These are phyloP conservation scores for Erythrophleum ivorense DNA, from an alignment of 331 rosid species.

Conservation along the genomic window DNA sequence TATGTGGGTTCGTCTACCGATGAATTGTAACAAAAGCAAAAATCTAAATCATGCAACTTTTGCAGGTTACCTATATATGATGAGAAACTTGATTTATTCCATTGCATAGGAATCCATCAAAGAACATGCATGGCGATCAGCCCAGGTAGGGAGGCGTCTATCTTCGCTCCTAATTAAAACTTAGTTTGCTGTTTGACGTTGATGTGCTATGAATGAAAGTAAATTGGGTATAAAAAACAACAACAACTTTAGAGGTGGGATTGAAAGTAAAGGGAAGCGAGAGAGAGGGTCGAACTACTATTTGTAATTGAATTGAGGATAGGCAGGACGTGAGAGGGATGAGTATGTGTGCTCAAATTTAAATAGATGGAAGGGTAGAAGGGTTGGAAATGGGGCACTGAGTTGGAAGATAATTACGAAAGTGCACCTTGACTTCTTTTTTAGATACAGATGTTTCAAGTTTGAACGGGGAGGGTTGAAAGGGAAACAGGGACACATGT, in stretches of 20 bases:
- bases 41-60: constrained; percentile 37
- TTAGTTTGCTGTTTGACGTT: constrained; percentile 27
- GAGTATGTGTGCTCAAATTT: constrained; percentile 38
- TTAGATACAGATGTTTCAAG: constrained; percentile 25
- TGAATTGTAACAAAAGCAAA: neutral
- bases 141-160: constrained; percentile 18
- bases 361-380: constrained; percentile 54
- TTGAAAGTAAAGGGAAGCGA: constrained; percentile 41
- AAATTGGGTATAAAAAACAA: constrained; percentile 34
- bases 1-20: neutral
- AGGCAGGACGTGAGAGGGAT: constrained; percentile 45
- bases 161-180: constrained; percentile 26
- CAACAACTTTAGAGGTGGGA: constrained; percentile 22
- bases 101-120: constrained; percentile 34
- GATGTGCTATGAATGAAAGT: constrained; percentile 34
- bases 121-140: constrained; percentile 49
- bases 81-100: constrained; percentile 36
- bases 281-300: constrained; percentile 26
- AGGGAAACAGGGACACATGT: constrained; percentile 76
- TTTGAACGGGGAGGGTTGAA: constrained; percentile 69
- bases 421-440: constrained; percentile 60
- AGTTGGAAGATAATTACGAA: constrained; percentile 58
- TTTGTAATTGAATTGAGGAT: constrained; percentile 37
- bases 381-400: constrained; percentile 43
- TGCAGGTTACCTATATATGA: constrained; percentile 33